A percentile compares a stretch with the other conserved stretches of the same genome.
Conservation (phyloP, 139 green algal species). For the Raphidocelis subcapitata region DNA sequence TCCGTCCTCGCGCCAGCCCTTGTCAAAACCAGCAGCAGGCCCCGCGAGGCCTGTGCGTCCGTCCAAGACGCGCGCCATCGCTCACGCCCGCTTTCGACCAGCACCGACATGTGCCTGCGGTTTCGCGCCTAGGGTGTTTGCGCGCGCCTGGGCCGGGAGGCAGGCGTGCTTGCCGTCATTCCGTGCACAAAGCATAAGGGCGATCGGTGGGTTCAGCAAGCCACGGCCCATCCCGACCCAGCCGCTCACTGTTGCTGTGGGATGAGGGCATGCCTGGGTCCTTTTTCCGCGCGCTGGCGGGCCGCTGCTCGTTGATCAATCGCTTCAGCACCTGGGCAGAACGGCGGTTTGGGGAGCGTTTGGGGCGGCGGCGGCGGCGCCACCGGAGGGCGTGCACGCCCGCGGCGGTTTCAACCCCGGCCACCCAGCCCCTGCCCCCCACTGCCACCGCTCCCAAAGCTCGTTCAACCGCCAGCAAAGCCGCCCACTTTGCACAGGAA, state of each 20-base stretch:
- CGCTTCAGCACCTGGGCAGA: slow-evolving; percentile 61
- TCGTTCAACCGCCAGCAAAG: background rate
- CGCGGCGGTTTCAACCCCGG: background rate
- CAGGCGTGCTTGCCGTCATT: too few relatives aligned
- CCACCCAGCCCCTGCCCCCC: background rate
- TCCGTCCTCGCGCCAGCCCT: background rate
- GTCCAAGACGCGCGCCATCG: background rate
- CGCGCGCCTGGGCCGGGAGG: too few relatives aligned
- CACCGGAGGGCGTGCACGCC: too few relatives aligned
- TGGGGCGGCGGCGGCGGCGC: background rate
- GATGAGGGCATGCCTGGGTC: slow-evolving; percentile 61
- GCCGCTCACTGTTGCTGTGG: slow-evolving; percentile 49
- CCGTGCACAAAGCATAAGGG: too few relatives aligned
- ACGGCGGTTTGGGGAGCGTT: background rate
- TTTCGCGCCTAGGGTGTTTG: too few relatives aligned
- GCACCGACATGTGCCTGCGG: background rate
- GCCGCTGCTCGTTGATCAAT: slow-evolving; percentile 68
- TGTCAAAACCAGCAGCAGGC: background rate
- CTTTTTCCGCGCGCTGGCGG: slow-evolving; percentile 52
- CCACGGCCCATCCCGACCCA: background rate
- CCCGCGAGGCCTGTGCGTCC: too few relatives aligned
- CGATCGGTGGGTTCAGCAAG: background rate
- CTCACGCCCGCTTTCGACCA: background rate
- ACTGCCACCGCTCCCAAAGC: background rate
- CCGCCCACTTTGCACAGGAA: slow-evolving; percentile 57